These are phyloP conservation scores for Hanseniaspora thailandica DNA, from an alignment of 805 yeast species.

Conservation along the genomic window DNA sequence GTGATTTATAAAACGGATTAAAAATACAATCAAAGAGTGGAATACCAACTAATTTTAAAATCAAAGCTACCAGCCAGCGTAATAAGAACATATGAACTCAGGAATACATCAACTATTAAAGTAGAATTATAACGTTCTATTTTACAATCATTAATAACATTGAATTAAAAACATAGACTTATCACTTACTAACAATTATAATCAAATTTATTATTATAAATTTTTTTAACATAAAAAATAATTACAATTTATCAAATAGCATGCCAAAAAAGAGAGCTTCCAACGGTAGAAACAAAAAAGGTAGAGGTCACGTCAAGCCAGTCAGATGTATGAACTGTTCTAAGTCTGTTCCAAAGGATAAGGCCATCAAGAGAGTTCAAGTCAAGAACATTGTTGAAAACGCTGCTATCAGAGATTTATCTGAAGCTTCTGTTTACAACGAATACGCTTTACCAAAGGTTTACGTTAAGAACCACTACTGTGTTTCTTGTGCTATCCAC, in stretches of 20 bases:
- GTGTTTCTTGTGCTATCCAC: slow-evolving; percentile 99
- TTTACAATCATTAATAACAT: no score
- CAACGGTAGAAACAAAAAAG: slow-evolving; percentile 99
- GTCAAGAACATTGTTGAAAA: slow-evolving; percentile 99
- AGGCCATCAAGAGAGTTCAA: slow-evolving; percentile 99
- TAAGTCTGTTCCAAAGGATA: slow-evolving; percentile 99
- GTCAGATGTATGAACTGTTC: slow-evolving; percentile 99
- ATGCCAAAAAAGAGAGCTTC: slow-evolving; percentile 99
- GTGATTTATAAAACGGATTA: no score
- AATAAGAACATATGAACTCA: no score
- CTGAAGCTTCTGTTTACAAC: slow-evolving; percentile 98
- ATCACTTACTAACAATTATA: slow-evolving; percentile 11
- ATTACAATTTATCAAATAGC: slow-evolving; percentile 27
- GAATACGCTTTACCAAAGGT: slow-evolving; percentile 99
- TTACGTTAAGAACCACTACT: slow-evolving; percentile 99
- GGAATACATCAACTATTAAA: no score
- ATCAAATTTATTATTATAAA: neutral
- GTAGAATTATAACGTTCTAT: no score
- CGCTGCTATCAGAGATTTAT: slow-evolving; percentile 98
- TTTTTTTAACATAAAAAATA: neutral
- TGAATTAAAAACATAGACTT: no score
- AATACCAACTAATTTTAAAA: no score
- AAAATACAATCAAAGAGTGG: no score
- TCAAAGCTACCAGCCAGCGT: no score
- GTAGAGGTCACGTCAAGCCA: slow-evolving; percentile 99